Evolutionary conservation across 805 yeast genomes (phyloP).

Genomic region (Kregervanrija pseudodelftensis): DNA sequence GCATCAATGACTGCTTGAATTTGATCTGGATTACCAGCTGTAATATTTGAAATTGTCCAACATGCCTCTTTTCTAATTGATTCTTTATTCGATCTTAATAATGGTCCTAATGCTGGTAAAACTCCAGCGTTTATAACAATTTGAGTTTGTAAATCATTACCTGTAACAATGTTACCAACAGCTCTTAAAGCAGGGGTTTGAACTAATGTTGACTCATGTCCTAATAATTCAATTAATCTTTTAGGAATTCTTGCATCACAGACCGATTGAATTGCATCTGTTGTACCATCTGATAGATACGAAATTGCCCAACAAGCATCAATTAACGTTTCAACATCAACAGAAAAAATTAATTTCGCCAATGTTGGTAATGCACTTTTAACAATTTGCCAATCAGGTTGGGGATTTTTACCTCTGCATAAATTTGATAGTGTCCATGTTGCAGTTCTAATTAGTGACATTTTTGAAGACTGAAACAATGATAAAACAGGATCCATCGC

Average conservation of each 20-base stretch:
- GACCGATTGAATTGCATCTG: constrained; percentile 92
- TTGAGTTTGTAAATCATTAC: constrained; percentile 94
- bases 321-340: constrained; percentile 87
- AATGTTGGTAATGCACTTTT: constrained; percentile 84
- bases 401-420: constrained; percentile 95
- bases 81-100: constrained; percentile 81
- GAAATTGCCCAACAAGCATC: constrained; percentile 99
- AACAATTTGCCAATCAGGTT: constrained; percentile 89
- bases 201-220: constrained; percentile 75
- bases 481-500: constrained; percentile 86
- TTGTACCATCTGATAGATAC: constrained; percentile 86
- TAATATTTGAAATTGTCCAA: constrained; percentile 97
- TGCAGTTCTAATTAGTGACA: constrained; percentile 90
- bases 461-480: constrained; percentile 72
- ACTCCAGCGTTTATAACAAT: constrained; percentile 91
- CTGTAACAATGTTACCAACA: constrained; percentile 96
- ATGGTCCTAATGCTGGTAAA: constrained; percentile 71
- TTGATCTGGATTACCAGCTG: constrained; percentile 94
- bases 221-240: constrained; percentile 84
- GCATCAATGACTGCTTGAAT: constrained; percentile 95
- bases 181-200: constrained; percentile 98
- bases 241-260: constrained; percentile 94
- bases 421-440: constrained; percentile 96
- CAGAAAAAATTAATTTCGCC: constrained; percentile 82
- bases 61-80: constrained; percentile 95